phyloP scores from a whole-genome alignment of 805 yeast genomes.

The Kazachstania psychrophila region DNA sequence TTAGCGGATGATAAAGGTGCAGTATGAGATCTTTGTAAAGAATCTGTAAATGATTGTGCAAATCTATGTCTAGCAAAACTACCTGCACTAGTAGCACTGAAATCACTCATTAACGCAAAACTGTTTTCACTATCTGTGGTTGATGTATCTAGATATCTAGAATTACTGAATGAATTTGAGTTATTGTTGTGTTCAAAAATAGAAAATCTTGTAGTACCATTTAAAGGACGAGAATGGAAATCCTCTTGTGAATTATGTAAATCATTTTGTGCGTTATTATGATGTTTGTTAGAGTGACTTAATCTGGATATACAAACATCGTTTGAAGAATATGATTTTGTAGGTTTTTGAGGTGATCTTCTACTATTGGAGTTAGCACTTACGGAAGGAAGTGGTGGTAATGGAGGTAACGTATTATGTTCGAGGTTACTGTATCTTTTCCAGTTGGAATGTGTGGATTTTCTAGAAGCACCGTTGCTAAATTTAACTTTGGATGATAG shows the following conservation, averaged over 20 bases:
- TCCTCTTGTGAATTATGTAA: too few species aligned
- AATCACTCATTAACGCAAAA: slow-evolving; percentile 45
- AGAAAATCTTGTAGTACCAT: background rate
- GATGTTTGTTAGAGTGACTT: slow-evolving; percentile 12
- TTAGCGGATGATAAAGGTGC: slow-evolving; percentile 4
- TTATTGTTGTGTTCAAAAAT: background rate
- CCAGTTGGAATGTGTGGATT: background rate
- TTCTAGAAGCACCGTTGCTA: background rate
- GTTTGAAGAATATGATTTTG: slow-evolving; percentile 23
- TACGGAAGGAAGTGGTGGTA: slow-evolving; percentile 24
- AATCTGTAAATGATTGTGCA: slow-evolving; percentile 33
- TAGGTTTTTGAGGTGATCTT: slow-evolving; percentile 6
- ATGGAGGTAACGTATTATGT: slow-evolving; percentile 4
- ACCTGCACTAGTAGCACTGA: slow-evolving; percentile 86
- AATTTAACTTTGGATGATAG: background rate
- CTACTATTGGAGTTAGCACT: slow-evolving; percentile 1
- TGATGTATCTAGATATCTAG: slow-evolving; percentile 46
- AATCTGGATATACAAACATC: slow-evolving; percentile 12
- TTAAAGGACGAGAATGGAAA: background rate
- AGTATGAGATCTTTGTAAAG: slow-evolving; percentile 21
- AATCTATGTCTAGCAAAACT: slow-evolving; percentile 67
- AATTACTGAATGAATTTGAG: slow-evolving; percentile 27
- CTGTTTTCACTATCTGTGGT: slow-evolving; percentile 32
- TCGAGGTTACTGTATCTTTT: background rate
- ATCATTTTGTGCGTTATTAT: slow-evolving; percentile 10